These are phyloP conservation scores for Xylaria polymorpha DNA, from an alignment of 2,329 filamentous ascomycete genomes.

Conservation along the genomic window DNA sequence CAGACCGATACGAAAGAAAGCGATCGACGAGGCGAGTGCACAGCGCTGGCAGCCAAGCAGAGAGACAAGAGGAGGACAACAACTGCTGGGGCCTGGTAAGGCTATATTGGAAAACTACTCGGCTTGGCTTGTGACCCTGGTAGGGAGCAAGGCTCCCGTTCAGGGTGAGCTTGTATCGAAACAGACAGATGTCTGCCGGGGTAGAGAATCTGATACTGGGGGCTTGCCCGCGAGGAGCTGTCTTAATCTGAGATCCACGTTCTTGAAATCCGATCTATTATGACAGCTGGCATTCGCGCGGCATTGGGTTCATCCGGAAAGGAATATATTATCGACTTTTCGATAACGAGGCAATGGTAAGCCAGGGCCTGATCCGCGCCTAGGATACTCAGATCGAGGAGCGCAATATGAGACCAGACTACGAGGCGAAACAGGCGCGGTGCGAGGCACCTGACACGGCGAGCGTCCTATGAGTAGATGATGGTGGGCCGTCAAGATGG, in stretches of 20 bases:
- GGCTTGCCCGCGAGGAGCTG: constrained; percentile 53
- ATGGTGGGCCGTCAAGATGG: constrained; percentile 39
- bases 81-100: constrained; percentile 41
- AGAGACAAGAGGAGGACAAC: constrained; percentile 45
- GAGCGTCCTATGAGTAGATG: constrained; percentile 31
- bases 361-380: constrained; percentile 37
- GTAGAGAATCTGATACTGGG: constrained; percentile 56
- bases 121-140: constrained; percentile 48
- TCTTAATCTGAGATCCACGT: constrained; percentile 61
- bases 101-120: constrained; percentile 54
- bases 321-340: constrained; percentile 23
- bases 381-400: constrained; percentile 33
- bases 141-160: constrained; percentile 52
- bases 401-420: constrained; percentile 36
- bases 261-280: constrained; percentile 63
- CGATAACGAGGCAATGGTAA: constrained; percentile 13
- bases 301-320: constrained; percentile 52
- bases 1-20: constrained; percentile 59
- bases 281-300: constrained; percentile 66
- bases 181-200: constrained; percentile 50
- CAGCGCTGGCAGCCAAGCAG: constrained; percentile 56
- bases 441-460: constrained; percentile 35
- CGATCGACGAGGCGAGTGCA: constrained; percentile 64
- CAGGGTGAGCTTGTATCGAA: constrained; percentile 57
- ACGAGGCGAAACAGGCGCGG: constrained; percentile 38